Conservation (phyloP, 371 early-diverging fungal species). For the Mucor lusitanicus region DNA sequence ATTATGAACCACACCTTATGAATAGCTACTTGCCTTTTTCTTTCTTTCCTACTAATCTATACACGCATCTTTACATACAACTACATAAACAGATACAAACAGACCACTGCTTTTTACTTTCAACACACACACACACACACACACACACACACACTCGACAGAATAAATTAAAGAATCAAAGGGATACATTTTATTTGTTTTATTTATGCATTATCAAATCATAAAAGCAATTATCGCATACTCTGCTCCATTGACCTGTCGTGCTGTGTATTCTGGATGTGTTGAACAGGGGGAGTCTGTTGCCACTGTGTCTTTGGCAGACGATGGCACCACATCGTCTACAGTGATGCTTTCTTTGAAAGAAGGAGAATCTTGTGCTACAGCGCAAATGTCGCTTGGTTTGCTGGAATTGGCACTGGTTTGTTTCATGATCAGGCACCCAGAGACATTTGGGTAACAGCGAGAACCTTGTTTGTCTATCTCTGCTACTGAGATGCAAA, state of each 20-base stretch:
- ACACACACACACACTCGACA: neutral
- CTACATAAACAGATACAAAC: neutral
- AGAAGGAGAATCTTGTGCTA: constrained; percentile 29
- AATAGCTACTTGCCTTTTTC: neutral
- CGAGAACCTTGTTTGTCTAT: constrained; percentile 31
- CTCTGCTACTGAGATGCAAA: constrained; percentile 28
- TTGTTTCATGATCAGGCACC: constrained; percentile 37
- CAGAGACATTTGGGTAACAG: constrained; percentile 34
- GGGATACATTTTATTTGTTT: neutral
- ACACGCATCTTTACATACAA: neutral
- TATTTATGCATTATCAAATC: constrained; percentile 27
- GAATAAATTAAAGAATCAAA: neutral
- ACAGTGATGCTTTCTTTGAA: constrained; percentile 48
- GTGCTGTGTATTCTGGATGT: constrained; percentile 9
- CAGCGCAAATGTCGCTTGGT: constrained; percentile 14
- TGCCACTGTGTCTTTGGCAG: constrained; percentile 44
- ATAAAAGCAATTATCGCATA: constrained; percentile 45
- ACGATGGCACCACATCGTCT: constrained; percentile 41
- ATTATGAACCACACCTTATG: neutral
- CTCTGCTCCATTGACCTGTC: constrained; percentile 38
- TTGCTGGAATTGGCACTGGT: constrained; percentile 39
- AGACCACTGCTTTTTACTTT: too few relatives aligned
- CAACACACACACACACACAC: too few relatives aligned
- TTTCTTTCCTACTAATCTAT: neutral
- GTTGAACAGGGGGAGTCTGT: constrained; percentile 40